Evolutionary conservation across 2,329 filamentous ascomycete species (phyloP), one percentile per base, ranked within the genome.

Genomic region (Ilyonectria robusta): DNA sequence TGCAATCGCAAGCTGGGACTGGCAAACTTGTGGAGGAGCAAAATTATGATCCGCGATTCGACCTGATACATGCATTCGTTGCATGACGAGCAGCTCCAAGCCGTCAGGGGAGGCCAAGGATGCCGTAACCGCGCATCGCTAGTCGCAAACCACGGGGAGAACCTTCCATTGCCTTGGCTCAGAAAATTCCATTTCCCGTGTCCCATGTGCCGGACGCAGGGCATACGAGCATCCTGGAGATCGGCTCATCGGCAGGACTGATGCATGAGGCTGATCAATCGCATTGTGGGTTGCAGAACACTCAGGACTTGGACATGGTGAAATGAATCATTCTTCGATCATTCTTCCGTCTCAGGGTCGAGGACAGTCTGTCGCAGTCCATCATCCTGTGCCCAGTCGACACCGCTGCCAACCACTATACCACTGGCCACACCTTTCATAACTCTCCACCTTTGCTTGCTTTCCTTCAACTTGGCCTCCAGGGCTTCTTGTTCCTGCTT

Each of bases 401-500:
- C 85, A 53, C 94, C 94, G 78, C 94, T 97, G 3, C 93, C 93
- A 6, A 90, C 93, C 53, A 97, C 88, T 62, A 94, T 87, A 19
- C 92, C 93, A 75, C 92, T 93, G n/a, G 92, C 87, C 47, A 94
- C 89, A 26, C 89, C 92, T 81, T 95, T 96, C 79, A 95, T 88
- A 21, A 92, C 89, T 75, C 89, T 89, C 90, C 91, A 94, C 75
- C 87, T 87, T 71, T 90, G 89, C 68, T 88, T 88, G 77, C 89
- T 91, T 23, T 83, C 83, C 73, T 87, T 90, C 66, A 93, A 81
- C 46, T 90, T 86, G 6, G 78, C 81, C 73, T 94, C 89, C 11
- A 91, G 81, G 56, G 81, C 81, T 40, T 86, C 81, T 29, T 94
- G 83, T 77, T 92, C 85, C n/a, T 79, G 80, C 64, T 84, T 84